phyloP scores from a whole-genome alignment of 495 filamentous ascomycete species.

The Penicillium nucicola region DNA sequence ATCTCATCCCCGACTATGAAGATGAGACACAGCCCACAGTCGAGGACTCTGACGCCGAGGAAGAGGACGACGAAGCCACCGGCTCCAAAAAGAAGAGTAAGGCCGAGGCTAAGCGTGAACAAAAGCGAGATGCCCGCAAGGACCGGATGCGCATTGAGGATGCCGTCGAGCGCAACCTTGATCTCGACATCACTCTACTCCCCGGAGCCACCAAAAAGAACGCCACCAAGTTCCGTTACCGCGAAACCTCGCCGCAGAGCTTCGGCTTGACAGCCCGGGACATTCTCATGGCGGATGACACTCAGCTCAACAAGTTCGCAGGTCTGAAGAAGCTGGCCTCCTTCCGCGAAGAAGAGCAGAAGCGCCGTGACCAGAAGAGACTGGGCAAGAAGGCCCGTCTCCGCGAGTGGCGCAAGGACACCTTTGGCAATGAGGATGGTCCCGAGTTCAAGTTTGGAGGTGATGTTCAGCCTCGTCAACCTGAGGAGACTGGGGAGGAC shows the following conservation, averaged over 20 bases:
- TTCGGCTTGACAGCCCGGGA: slow-evolving; percentile 88
- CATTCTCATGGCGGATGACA: slow-evolving; percentile 87
- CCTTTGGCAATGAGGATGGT: slow-evolving; percentile 74
- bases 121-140: slow-evolving; percentile 69
- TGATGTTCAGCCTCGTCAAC: slow-evolving; percentile 20
- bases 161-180: slow-evolving; percentile 78
- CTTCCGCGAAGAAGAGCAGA: slow-evolving; percentile 85
- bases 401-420: slow-evolving; percentile 87
- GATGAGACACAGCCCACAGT: slow-evolving; percentile 54
- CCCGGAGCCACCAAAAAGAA: slow-evolving; percentile 54
- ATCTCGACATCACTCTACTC: slow-evolving; percentile 61
- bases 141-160: slow-evolving; percentile 81
- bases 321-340: slow-evolving; percentile 92
- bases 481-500: slow-evolving; percentile 21
- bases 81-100: slow-evolving; percentile 55
- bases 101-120: slow-evolving; percentile 63
- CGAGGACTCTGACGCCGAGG: slow-evolving; percentile 51
- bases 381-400: slow-evolving; percentile 89
- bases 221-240: slow-evolving; percentile 72
- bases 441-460: slow-evolving; percentile 40
- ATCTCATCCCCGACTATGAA: slow-evolving; percentile 82
- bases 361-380: slow-evolving; percentile 78
- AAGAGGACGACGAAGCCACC: slow-evolving; percentile 48
- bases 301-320: slow-evolving; percentile 82
- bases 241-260: slow-evolving; percentile 84